These are phyloP conservation scores for Penicillium simplicissimum DNA, from an alignment of 495 filamentous ascomycete species.

Conservation along the genomic window DNA sequence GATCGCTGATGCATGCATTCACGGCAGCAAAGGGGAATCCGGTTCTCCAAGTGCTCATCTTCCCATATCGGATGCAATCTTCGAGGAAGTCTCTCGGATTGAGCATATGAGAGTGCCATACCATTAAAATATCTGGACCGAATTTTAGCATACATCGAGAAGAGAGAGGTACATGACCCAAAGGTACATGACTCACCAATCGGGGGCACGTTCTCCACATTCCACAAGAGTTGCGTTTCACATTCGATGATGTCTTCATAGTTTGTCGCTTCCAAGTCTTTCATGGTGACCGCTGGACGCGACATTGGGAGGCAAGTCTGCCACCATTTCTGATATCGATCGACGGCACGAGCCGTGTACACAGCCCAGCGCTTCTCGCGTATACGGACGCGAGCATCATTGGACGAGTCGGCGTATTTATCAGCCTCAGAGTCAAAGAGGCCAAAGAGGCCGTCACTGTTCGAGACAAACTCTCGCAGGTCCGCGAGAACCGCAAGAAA, in stretches of 20 bases:
- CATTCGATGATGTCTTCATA: conserved; percentile 22
- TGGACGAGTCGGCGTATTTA: conserved; percentile 7
- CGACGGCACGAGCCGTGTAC: conserved; percentile 70
- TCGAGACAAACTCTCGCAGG: conserved; percentile 65
- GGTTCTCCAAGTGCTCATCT: conserved; percentile 59
- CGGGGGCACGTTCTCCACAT: conserved; percentile 25
- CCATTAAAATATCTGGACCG: conserved; percentile 73
- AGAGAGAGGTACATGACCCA: background rate
- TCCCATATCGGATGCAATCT: conserved; percentile 66
- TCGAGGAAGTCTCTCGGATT: conserved; percentile 77
- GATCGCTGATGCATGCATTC: conserved; percentile 60
- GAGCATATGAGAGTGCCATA: conserved; percentile 83
- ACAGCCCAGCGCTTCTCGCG: conserved; percentile 79
- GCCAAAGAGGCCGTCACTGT: conserved; percentile 66
- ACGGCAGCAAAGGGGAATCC: conserved; percentile 71
- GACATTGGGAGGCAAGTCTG: conserved; percentile 27
- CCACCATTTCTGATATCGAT: conserved; percentile 77
- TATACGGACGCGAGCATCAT: conserved; percentile 39
- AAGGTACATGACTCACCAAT: conserved; percentile 23
- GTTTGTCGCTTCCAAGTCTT: conserved; percentile 1
- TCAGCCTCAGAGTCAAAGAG: conserved; percentile 55
- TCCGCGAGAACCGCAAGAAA: conserved; percentile 68
- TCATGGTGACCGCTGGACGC: conserved; percentile 13
- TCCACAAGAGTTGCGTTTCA: conserved; percentile 20
- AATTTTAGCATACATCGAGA: background rate